These are phyloP conservation scores for Talaromyces marneffei DNA, from an alignment of 2,329 filamentous ascomycete species.

Conservation along the genomic window DNA sequence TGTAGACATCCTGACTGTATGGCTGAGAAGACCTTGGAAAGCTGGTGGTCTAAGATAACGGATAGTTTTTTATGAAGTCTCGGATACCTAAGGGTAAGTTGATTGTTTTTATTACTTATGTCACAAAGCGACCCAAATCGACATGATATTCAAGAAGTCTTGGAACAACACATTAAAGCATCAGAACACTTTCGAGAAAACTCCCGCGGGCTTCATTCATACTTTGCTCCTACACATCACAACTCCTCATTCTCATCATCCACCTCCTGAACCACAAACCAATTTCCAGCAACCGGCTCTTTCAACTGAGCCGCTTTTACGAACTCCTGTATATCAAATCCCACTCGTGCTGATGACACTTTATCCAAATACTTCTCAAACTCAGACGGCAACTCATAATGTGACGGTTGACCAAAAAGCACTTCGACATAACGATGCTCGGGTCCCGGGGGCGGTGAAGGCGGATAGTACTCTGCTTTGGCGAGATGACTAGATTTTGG, in stretches of 20 bases:
- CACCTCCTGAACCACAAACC: constrained; percentile 6
- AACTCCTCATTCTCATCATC: neutral
- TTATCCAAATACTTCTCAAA: constrained; percentile 8
- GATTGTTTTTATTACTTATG: neutral
- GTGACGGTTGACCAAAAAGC: constrained; percentile 5
- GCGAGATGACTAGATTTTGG: neutral
- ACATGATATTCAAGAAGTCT: neutral
- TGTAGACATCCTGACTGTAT: constrained; percentile 11
- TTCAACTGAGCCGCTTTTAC: neutral
- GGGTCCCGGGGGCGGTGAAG: constrained; percentile 9
- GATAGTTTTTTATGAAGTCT: neutral
- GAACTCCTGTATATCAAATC: constrained; percentile 9
- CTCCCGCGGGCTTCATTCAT: too few species aligned
- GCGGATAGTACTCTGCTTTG: constrained; percentile 4
- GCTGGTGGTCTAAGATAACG: constrained; percentile 7
- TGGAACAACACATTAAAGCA: neutral
- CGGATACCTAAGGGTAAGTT: neutral
- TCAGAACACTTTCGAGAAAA: too few species aligned
- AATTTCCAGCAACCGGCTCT: constrained; percentile 7
- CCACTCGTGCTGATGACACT: constrained; percentile 2
- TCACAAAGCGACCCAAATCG: too few species aligned
- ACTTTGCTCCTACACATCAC: neutral
- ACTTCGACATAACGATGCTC: constrained; percentile 10
- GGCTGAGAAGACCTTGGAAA: neutral
- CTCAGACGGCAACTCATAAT: neutral